Base-by-base conservation (phyloP, 31 red algal genomes). In the Asparagopsis taxiformis region DNA sequence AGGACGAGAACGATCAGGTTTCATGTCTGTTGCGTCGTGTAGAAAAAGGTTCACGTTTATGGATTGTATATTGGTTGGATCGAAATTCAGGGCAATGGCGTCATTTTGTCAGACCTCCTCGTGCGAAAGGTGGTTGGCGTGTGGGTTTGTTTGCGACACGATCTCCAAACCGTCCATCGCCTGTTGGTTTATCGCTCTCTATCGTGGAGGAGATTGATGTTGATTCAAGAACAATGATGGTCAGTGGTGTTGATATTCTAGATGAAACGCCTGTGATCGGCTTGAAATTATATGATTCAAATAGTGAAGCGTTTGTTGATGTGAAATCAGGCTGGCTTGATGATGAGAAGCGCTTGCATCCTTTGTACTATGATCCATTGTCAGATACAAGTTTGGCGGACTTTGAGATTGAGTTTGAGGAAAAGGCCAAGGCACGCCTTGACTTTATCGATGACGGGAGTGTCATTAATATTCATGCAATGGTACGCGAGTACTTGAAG, bases 141-240 rank as follows among this genome's bases (percentile, higher is more conserved):
- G 87, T 91, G 34, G 87, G 87, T 34, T 34, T 91, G 1, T 83
- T 91, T 76, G 76, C 87, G 29, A 83, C 77, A 13, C 69, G 87
- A 41, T 76, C 69, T 38, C 87, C 87, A 2, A 75, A 83, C 32
- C 77, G 87, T 15, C 87, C 87, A 41, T 70, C 69, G 17, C 77
- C 87, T 0, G 57, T 91, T 30, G 87, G 87, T 24, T 48, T 91
- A 25, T 83, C 77, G 1, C 64, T 91, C 7, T 32, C 55, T 7
- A 54, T 55, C 8, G 87, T 91, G 15, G 71, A 74, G 20, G 53
- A 43, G 17, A 63, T 91, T 32, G 76, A 71, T 34, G 34, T 44
- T 22, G 26, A 43, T 17, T n/a, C 30, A 36, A 44, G 77, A 30
- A 4, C 34, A 4, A 29, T 91, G 38, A 19, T 38, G 43, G 70